These are phyloP conservation scores for Capillidium heterosporum DNA, from an alignment of 371 early-diverging fungal genomes.

Conservation along the genomic window DNA sequence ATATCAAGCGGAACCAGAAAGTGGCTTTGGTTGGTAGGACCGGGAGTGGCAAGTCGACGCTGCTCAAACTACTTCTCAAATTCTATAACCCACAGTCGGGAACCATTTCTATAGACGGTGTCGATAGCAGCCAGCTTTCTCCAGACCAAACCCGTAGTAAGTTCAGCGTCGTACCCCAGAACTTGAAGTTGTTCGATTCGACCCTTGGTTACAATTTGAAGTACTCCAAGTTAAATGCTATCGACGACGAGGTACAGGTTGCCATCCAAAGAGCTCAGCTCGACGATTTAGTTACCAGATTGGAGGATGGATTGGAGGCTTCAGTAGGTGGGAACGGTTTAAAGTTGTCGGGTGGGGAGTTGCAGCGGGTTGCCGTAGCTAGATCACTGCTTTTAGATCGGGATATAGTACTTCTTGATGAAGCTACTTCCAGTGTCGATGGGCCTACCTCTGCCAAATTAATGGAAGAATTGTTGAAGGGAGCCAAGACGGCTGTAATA, in stretches of 20 bases:
- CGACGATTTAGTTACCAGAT: conserved; percentile 32
- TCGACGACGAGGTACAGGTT: conserved; percentile 30
- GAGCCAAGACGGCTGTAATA: not conserved
- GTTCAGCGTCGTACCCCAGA: conserved; percentile 6
- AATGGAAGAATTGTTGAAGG: not conserved
- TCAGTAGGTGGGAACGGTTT: conserved; percentile 46
- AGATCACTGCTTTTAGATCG: not conserved
- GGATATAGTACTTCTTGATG: not conserved
- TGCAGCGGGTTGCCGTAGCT: not conserved
- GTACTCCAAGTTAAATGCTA: conserved; percentile 29
- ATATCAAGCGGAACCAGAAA: too few species aligned
- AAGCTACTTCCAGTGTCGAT: not conserved
- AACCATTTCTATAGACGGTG: conserved; percentile 53
- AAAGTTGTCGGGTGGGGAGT: conserved; percentile 56
- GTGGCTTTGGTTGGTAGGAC: not conserved
- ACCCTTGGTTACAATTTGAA: conserved; percentile 62
- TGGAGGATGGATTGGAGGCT: conserved; percentile 54
- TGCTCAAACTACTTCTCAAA: conserved; percentile 58
- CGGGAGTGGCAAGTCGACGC: conserved; percentile 45
- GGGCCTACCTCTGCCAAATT: not conserved
- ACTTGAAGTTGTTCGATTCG: not conserved
- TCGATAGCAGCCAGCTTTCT: conserved; percentile 24
- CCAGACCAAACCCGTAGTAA: not conserved
- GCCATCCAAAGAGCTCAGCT: conserved; percentile 59
- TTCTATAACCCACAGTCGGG: conserved; percentile 69